These are phyloP conservation scores for Podila epigama DNA, from an alignment of 192 early-diverging fungal genomes.

Conservation along the genomic window DNA sequence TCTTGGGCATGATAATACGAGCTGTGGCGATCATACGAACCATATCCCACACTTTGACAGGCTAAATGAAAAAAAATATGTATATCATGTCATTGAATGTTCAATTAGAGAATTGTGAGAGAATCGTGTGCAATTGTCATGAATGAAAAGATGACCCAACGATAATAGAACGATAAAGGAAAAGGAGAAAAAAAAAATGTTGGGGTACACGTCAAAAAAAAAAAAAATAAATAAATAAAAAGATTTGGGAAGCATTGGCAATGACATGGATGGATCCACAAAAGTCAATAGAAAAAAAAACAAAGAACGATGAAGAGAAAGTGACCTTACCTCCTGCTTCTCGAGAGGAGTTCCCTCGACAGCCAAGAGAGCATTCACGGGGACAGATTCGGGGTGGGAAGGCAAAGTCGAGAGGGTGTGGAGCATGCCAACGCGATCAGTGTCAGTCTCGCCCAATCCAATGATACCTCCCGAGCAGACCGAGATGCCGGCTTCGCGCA, in stretches of 20 bases:
- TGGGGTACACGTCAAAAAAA: not conserved
- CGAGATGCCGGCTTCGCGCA: slow-evolving; percentile 78
- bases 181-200: not conserved
- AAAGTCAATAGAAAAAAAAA: slow-evolving; percentile 7
- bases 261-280: too few species aligned
- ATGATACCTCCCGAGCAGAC: slow-evolving; percentile 89
- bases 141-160: too few species aligned
- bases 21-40: slow-evolving; percentile 86
- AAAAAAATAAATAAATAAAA: not conserved
- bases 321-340: slow-evolving; percentile 62
- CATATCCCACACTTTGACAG: slow-evolving; percentile 86
- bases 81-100: too few species aligned
- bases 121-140: too few species aligned
- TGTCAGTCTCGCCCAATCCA: slow-evolving; percentile 76
- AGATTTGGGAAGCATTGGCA: not conserved
- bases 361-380: slow-evolving; percentile 82
- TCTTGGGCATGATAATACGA: slow-evolving; percentile 80
- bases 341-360: slow-evolving; percentile 83
- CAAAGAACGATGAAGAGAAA: not conserved
- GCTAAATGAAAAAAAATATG: slow-evolving; percentile 32
- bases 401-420: slow-evolving; percentile 75
- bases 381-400: slow-evolving; percentile 80
- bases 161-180: too few species aligned
- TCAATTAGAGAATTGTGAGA: too few species aligned
- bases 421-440: slow-evolving; percentile 79